Evolutionary conservation across 2,329 filamentous ascomycete species (phyloP).

Genomic region (Aspergillus calidoustus): DNA sequence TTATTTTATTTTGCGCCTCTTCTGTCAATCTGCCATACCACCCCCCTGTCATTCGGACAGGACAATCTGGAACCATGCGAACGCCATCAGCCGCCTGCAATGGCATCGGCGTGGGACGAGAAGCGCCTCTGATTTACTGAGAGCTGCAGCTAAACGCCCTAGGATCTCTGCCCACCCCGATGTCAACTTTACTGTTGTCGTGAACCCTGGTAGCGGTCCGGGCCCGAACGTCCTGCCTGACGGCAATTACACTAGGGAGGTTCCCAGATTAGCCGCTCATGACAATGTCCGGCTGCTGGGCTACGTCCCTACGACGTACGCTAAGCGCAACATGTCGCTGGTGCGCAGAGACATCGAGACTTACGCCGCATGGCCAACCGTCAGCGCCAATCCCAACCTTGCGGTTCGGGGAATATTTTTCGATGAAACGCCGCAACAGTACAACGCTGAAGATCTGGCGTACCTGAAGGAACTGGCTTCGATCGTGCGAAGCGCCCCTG

Average conservation of each 20-base stretch:
- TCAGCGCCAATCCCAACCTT: conserved; percentile 42
- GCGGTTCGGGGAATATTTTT: conserved; percentile 55
- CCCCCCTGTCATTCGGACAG: conserved; percentile 15
- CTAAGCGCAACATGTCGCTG: conserved; percentile 45
- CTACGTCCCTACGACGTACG: conserved; percentile 58
- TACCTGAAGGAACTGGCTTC: conserved; percentile 42
- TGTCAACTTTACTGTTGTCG: conserved; percentile 55
- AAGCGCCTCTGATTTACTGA: conserved; percentile 15
- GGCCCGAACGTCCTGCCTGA: conserved; percentile 50
- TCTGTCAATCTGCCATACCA: conserved; percentile 3
- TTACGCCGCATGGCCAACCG: conserved; percentile 51
- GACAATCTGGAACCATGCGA: conserved; percentile 20
- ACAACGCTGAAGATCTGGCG: conserved; percentile 33
- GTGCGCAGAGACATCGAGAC: conserved; percentile 49
- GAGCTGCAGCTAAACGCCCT: conserved; percentile 32
- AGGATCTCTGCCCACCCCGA: conserved; percentile 45
- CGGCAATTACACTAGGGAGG: conserved; percentile 49
- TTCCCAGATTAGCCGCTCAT: conserved; percentile 45
- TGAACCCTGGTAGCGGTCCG: conserved; percentile 55
- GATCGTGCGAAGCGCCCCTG: conserved; percentile 36
- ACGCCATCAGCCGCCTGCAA: conserved; percentile 23
- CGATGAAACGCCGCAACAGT: conserved; percentile 52
- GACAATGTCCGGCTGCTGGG: conserved; percentile 56
- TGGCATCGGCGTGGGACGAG: conserved; percentile 22
- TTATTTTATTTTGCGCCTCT: conserved; percentile 18